Conservation (phyloP, 306 rosid species). For the Datisca glomerata region DNA sequence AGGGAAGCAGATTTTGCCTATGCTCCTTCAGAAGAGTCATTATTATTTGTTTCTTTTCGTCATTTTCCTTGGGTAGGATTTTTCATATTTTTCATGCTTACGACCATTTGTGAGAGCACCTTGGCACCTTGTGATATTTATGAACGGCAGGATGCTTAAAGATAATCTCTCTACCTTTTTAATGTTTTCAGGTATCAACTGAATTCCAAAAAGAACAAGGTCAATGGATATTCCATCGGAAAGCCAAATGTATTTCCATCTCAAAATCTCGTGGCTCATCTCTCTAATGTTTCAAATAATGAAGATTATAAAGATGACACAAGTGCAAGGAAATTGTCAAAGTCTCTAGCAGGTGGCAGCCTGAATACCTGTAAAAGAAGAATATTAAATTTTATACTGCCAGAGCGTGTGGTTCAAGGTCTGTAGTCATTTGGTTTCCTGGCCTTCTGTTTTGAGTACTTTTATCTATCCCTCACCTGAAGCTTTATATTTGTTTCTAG, state of each 20-base stretch:
- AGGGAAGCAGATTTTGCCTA: not conserved
- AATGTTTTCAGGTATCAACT: constrained; percentile 59
- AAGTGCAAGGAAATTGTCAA: constrained; percentile 39
- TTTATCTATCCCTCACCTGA: constrained; percentile 14
- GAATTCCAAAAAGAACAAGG: constrained; percentile 54
- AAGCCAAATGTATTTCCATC: constrained; percentile 35
- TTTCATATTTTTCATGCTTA: not conserved
- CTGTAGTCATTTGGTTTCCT: constrained; percentile 11
- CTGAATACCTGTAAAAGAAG: constrained; percentile 69
- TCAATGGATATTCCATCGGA: constrained; percentile 25
- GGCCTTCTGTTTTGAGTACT: not conserved
- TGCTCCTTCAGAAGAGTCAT: not conserved
- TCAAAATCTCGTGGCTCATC: constrained; percentile 19
- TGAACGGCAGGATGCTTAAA: not conserved
- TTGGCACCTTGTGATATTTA: no score
- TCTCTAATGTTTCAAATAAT: constrained; percentile 31
- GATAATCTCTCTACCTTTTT: not conserved
- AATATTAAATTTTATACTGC: constrained; percentile 29
- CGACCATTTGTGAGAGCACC: no score
- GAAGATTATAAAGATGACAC: constrained; percentile 62
- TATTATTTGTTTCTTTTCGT: not conserved
- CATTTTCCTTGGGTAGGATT: not conserved
- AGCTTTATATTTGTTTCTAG: constrained; percentile 22
- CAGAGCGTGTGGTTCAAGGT: constrained; percentile 75
- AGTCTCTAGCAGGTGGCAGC: constrained; percentile 77